Percentiles rank a stretch among this genome's conserved stretches.
Conservation (phyloP, 1,139 yeast genomes). For the Scheffersomyces stambukii region DNA sequence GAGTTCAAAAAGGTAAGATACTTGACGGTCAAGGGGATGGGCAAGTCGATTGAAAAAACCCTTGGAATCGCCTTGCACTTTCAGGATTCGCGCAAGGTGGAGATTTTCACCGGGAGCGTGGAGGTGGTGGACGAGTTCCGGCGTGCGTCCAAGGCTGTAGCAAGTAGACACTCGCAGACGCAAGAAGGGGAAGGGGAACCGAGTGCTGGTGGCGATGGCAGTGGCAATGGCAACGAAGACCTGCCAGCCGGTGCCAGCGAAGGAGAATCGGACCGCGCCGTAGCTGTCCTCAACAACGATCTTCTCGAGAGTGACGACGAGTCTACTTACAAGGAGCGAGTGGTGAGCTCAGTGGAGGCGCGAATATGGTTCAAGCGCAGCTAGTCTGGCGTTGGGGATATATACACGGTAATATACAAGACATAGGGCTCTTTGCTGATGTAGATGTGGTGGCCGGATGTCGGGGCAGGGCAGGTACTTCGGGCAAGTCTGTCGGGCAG, state of each 20-base stretch:
- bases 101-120: constrained; percentile 52
- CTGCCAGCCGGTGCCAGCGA: no score
- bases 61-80: constrained; percentile 50
- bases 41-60: constrained; percentile 55
- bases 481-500: no score
- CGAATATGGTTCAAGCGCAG: constrained; percentile 40
- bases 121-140: constrained; percentile 68
- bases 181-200: constrained; percentile 6
- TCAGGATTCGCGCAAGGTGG: constrained; percentile 44
- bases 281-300: no score
- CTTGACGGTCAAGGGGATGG: constrained; percentile 64
- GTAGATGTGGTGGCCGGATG: no score
- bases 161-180: constrained; percentile 2
- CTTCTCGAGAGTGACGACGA: no score
- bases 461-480: no score
- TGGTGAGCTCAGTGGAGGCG: constrained; percentile 56
- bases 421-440: no score
- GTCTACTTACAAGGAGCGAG: constrained; percentile 49
- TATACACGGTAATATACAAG: no score
- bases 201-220: constrained; percentile 17
- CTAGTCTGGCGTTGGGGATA: no score
- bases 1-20: constrained; percentile 36
- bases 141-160: no score
- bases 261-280: no score
- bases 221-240: no score